Evolutionary conservation across 257 asterid species (phyloP), one percentile per base, ranked within the genome.

Genomic region (Gentiana macrophylla): DNA sequence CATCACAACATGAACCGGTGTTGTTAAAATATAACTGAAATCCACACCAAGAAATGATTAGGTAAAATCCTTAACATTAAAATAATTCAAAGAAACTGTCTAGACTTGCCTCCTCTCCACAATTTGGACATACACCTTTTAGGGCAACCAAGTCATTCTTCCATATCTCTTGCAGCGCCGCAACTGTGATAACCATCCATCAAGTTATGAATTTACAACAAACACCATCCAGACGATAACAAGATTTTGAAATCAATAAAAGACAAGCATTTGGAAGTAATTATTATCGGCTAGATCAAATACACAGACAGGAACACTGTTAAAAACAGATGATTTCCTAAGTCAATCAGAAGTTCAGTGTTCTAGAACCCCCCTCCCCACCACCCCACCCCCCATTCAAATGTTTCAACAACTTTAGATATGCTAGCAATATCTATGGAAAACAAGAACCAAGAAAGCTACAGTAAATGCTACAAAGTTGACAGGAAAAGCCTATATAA

Each of bases 111-210:
- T 92, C 93, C 72, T 92, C 97, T 12, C 97, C 89, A 44, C 98
- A 92, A 80, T 85, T 84, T 2, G 98, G 98, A 72, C 98, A 92
- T 32, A 70, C 77, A 48, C 98, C 98, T 77, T 85, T 92, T 62
- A 92, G 62, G 3, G 97, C 97, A 61, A 88, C 97, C 86, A 85
- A 72, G 72, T 88, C 83, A 67, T 85, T 85, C 70, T 78, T 79
- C 95, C 95, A 81, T 55, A 92, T 93, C 69, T 90, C 93, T 71
- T 70, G 76, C 67, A 92, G 84, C 59, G 93, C 95, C 67, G 94
- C 92, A 75, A 83, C 95, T 92, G 77, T 59, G 65, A 60, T 52
- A 50, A 65, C 24, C 24, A 15, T 69, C 54, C 62, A 37, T 56
- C 55, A n/a, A 65, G 72, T 79, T 62, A 78, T 52, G 64, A 61